A percentile compares a stretch with the other conserved stretches of the same genome.
phyloP scores from a whole-genome alignment of 805 yeast genomes.

The Ogataea ramenticola region DNA sequence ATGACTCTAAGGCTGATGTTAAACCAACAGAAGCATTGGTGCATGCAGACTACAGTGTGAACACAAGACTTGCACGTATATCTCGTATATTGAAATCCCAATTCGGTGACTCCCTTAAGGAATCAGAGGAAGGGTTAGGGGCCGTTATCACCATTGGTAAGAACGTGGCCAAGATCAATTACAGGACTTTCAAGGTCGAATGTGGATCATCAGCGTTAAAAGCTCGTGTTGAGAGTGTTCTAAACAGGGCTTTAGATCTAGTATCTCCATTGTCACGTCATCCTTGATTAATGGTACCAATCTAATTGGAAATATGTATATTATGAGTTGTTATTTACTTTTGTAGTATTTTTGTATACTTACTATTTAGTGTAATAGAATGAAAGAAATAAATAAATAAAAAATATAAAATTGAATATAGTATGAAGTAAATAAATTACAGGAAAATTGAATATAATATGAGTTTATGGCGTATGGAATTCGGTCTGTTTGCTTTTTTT shows the following conservation, averaged over 20 bases:
- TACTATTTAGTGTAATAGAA: no score
- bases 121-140: conserved; percentile 32
- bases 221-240: conserved; percentile 75
- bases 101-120: conserved; percentile 77
- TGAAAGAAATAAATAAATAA: not conserved
- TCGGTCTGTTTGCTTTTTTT: no score
- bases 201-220: conserved; percentile 71
- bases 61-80: conserved; percentile 45
- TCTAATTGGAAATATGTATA: no score
- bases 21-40: not conserved
- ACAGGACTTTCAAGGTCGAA: conserved; percentile 52
- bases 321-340: no score
- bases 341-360: no score
- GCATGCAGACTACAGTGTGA: conserved; percentile 27
- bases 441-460: no score
- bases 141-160: conserved; percentile 69
- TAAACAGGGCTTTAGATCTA: conserved; percentile 68
- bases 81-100: conserved; percentile 66
- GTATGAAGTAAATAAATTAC: no score
- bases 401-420: no score
- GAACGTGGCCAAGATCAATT: conserved; percentile 63
- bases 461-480: no score
- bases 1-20: conserved; percentile 3
- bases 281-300: no score
- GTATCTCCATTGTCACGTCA: conserved; percentile 68